These are phyloP conservation scores for Colletotrichum sp. DNA, from an alignment of 2,329 filamentous ascomycete genomes.

Conservation along the genomic window DNA sequence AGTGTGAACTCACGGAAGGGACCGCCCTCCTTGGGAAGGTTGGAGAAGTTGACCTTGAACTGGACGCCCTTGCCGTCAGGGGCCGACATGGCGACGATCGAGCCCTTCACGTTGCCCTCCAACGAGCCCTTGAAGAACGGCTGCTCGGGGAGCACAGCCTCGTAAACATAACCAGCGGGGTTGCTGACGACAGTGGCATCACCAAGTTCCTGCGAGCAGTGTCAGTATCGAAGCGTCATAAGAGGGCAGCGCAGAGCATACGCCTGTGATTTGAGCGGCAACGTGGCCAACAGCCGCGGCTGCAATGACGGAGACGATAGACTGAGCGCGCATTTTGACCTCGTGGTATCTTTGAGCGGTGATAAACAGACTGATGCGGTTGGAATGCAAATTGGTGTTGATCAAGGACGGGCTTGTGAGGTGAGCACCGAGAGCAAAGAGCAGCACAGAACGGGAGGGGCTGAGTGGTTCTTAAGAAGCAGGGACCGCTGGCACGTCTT, in stretches of 20 bases:
- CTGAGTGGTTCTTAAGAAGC: constrained; percentile 10
- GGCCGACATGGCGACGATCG: constrained; percentile 49
- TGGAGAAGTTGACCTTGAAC: constrained; percentile 59
- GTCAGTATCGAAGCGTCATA: not conserved
- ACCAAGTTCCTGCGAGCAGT: constrained; percentile 35
- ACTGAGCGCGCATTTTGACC: constrained; percentile 23
- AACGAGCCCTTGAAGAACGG: constrained; percentile 55
- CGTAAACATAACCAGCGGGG: constrained; percentile 56
- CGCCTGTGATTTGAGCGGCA: constrained; percentile 26
- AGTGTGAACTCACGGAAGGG: constrained; percentile 59
- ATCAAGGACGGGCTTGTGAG: not conserved
- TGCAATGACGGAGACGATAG: constrained; percentile 29
- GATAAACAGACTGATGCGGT: not conserved
- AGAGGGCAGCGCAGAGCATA: not conserved
- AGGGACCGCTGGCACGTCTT: not conserved
- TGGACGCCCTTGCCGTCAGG: constrained; percentile 58
- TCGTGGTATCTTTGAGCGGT: not conserved
- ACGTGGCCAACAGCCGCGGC: constrained; percentile 31
- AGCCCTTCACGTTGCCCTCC: constrained; percentile 59
- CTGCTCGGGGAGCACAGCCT: constrained; percentile 58
- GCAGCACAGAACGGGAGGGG: not conserved
- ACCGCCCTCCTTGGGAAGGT: constrained; percentile 60
- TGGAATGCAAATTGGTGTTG: not conserved
- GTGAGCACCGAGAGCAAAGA: not conserved
- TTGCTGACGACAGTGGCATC: constrained; percentile 61